Evolutionary conservation across 75 land plant species (phyloP), one percentile per base, ranked within the genome.

Genomic region (Sequoiadendron giganteum): DNA sequence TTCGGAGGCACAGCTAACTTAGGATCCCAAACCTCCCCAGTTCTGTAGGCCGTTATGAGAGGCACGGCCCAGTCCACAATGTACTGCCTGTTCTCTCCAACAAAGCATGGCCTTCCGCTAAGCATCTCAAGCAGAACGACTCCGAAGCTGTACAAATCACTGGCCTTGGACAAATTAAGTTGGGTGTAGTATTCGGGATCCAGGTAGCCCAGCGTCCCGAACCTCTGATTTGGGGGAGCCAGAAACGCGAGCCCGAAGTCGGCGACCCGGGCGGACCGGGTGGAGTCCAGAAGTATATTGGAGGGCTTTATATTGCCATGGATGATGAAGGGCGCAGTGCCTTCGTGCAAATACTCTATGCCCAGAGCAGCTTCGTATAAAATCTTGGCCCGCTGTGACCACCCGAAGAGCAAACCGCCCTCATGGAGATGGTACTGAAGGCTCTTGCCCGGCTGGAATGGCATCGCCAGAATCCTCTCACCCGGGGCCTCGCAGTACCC

Each of bases 271-370:
- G 93, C 90, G 55, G 79, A 36, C 84, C 90, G 91, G 16, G 89
- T 89, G 65, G 21, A 76, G 70, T 95, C 93, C 15, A 94, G 75
- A 15, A 95, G 40, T 16, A 95, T 88, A 80, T 94, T 94, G 83
- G 94, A 90, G 18, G 95, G 88, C 88, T 94, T 94, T 18, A 95
- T 28, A 72, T 92, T 89, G 13, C 96, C 95, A 70, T 94, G 96
- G 32, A 95, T 85, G 19, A 90, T 47, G 28, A 45, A 48, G 9
- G 91, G 91, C 16, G 87, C 84, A 78, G 86, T 84, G 40, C 49
- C 85, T 43, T 88, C 93, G 40, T 95, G 96, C 75, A 95, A 84
- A 76, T 93, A 92, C 78, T 91, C 91, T 42, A 95, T 55, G 45
- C 95, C 96, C 39, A 88, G 84, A 19, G 96, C 95, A 9, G 87